A percentile compares a stretch with the other conserved stretches of the same genome.
phyloP scores from a whole-genome alignment of 73 alveolate species.

The Halteria grandinella region DNA sequence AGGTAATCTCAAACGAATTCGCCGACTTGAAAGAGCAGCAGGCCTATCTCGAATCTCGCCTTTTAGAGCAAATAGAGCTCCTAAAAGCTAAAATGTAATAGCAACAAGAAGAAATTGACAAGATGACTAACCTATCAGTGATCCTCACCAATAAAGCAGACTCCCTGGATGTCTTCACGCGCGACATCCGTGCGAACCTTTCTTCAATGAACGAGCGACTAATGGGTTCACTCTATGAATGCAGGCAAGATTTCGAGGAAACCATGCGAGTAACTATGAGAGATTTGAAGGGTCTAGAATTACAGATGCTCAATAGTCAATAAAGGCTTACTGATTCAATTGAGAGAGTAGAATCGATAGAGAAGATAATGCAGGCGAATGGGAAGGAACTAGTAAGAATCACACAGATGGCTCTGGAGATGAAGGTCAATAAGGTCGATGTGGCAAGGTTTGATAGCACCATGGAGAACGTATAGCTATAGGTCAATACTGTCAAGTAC shows the following conservation, averaged over 20 bases:
- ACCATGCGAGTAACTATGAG: conserved; percentile 3
- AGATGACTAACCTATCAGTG: background rate
- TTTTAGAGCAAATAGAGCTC: background rate
- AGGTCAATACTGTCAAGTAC: conserved; percentile 1
- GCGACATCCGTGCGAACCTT: no score
- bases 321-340: conserved; percentile 15
- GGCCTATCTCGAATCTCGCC: background rate
- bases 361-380: background rate
- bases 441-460: background rate
- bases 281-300: conserved; percentile 9
- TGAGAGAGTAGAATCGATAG: conserved; percentile 29
- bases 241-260: background rate
- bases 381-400: background rate
- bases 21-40: background rate
- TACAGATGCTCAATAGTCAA: conserved; percentile 9
- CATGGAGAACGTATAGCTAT: background rate
- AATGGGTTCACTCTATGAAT: no score
- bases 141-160: conserved; percentile 30
- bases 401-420: background rate
- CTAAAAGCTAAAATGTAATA: conserved; percentile 6
- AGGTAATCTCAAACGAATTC: conserved; percentile 13
- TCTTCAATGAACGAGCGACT: no score
- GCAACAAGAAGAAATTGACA: conserved; percentile 2
- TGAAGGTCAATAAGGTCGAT: conserved; percentile 16
- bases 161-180: background rate